Evolutionary conservation across 352 stramenopile species (phyloP), one percentile per base, ranked within the genome.

Genomic region (Phytophthora podocarpi): DNA sequence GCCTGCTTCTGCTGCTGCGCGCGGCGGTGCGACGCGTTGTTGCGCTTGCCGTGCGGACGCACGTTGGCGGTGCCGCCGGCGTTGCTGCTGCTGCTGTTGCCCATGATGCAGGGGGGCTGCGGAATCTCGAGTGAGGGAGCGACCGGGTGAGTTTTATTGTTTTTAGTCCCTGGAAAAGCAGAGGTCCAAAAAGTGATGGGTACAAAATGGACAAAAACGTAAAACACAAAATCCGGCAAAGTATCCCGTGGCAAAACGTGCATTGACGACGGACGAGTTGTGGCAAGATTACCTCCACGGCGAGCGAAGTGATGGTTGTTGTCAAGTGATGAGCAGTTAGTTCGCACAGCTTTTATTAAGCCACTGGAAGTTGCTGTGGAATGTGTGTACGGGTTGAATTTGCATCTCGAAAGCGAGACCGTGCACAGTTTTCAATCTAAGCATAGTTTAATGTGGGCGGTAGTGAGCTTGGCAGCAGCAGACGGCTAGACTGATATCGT

Each of bases 21-120:
- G 35, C 66, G 67, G 18, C 67, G 64, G 41, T 80, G 64, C 30
- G 76, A 76, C 35, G 74, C 51, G 48, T 72, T 70, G 58, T 74
- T 80, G 64, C 77, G 74, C 45, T 76, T 76, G 51, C 69, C 63
- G 50, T 75, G 50, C 39, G 63, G 59, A 20, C 73, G 68, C 46
- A 72, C 71, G 35, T 82, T 80, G 47, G 39, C 48, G 24, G 59
- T 35, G 40, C 41, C 59, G 37, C 31, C 52, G 20, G 39, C 61
- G 52, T 69, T 75, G 66, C 60, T 89, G 65, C 79, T 90, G 64
- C 72, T 78, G 57, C 74, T 89, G 77, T 91, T 91, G 70, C 82
- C 82, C 82, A 91, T 91, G 34, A 36, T 2, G 12, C 41, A 21
- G 26, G 35, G 40, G 31, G 34, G 36, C 10, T 32, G 36, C 32